Percentiles rank a stretch among this genome's conserved stretches.
Evolutionary conservation across 768 basidiomycete genomes (phyloP).

Genomic region (Kwoniella sp.): DNA sequence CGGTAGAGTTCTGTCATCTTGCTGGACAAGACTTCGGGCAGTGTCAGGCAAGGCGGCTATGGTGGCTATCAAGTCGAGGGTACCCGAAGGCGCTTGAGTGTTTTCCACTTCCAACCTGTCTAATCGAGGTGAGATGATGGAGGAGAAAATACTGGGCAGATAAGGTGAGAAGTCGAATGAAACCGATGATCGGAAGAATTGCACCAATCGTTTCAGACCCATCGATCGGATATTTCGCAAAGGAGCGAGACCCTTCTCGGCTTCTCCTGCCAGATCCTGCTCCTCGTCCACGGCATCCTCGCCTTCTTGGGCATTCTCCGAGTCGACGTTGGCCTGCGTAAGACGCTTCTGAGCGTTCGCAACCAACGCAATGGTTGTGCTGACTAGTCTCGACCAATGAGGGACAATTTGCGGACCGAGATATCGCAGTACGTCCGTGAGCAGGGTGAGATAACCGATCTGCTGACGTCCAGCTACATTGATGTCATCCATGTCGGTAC

Average conservation of each 20-base stretch:
- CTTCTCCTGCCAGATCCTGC: conserved; percentile 55
- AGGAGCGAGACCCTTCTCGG: conserved; percentile 56
- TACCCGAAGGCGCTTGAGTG: conserved; percentile 83
- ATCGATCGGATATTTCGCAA: conserved; percentile 73
- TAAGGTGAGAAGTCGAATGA: conserved; percentile 75
- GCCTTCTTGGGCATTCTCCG: conserved; percentile 53
- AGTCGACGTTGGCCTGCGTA: conserved; percentile 28
- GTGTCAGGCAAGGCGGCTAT: conserved; percentile 70
- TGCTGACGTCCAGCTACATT: conserved; percentile 61
- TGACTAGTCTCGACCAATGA: conserved; percentile 76
- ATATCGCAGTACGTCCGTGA: conserved; percentile 80
- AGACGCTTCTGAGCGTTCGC: conserved; percentile 67
- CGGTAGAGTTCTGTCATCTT: conserved; percentile 69
- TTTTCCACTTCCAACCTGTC: conserved; percentile 76
- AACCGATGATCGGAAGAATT: conserved; percentile 78
- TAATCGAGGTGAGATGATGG: conserved; percentile 81
- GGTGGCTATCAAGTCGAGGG: conserved; percentile 78
- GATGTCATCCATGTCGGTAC: conserved; percentile 4
- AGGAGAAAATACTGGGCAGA: conserved; percentile 66
- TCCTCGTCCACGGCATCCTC: conserved; percentile 56
- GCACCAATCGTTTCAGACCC: conserved; percentile 79
- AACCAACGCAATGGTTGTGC: conserved; percentile 68
- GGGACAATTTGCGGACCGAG: conserved; percentile 70
- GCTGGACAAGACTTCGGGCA: conserved; percentile 67
- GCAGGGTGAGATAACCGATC: conserved; percentile 77